A percentile compares a stretch with the other conserved stretches of the same genome.
phyloP scores from a whole-genome alignment of 2,329 filamentous ascomycete genomes.

The Penicillium sp. region DNA sequence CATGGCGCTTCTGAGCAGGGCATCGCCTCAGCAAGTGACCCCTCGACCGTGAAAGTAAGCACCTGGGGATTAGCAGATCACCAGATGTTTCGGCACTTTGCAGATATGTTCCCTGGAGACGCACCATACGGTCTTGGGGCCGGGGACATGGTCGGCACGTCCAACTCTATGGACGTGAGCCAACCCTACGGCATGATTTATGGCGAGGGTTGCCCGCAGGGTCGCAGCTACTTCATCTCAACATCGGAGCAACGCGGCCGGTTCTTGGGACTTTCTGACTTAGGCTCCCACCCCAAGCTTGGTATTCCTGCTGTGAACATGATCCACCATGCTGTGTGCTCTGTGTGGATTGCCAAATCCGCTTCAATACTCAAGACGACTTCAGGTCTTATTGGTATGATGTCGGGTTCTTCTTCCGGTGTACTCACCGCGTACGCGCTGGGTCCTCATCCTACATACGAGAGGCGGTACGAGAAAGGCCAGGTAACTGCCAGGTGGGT shows the following conservation, averaged over 20 bases:
- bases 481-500: constrained; percentile 88
- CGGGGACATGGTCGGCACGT: constrained; percentile 71
- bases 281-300: constrained; percentile 61
- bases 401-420: constrained; percentile 81
- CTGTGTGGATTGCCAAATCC: constrained; percentile 89
- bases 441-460: constrained; percentile 60
- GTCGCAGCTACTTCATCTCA: constrained; percentile 75
- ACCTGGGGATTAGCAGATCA: constrained; percentile 79
- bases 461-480: constrained; percentile 66
- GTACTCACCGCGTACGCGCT: constrained; percentile 81
- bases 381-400: constrained; percentile 74
- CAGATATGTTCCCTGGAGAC: constrained; percentile 73
- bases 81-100: constrained; percentile 73
- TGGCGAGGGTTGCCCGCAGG: constrained; percentile 83
- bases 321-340: constrained; percentile 69
- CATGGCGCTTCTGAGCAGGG: constrained; percentile 81
- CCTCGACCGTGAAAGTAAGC: constrained; percentile 70
- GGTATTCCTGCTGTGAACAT: constrained; percentile 77
- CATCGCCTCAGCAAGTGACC: constrained; percentile 78
- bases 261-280: constrained; percentile 66
- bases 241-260: constrained; percentile 73
- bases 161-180: constrained; percentile 89
- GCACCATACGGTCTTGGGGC: constrained; percentile 75
- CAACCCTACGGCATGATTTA: constrained; percentile 80
- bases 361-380: constrained; percentile 69